These are phyloP conservation scores for Penicillium sp. DNA, from an alignment of 2,329 filamentous ascomycete species.

Conservation along the genomic window DNA sequence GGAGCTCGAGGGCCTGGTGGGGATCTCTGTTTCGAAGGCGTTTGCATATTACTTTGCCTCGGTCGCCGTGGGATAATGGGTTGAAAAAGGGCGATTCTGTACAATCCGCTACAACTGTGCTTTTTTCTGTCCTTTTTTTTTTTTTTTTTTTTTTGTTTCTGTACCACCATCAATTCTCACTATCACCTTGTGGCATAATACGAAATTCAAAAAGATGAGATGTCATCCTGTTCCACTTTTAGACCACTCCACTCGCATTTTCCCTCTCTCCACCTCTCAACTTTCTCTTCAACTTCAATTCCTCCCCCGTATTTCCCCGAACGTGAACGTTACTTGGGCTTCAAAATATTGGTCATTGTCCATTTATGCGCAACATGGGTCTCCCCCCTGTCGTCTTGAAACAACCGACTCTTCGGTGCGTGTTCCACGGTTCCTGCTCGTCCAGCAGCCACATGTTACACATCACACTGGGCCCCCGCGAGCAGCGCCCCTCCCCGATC, in stretches of 20 bases:
- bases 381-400: background rate
- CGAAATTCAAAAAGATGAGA: slow-evolving; percentile 11
- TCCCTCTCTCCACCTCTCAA: background rate
- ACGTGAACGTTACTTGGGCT: background rate
- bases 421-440: slow-evolving; percentile 13
- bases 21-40: slow-evolving; percentile 26
- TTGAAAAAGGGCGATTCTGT: slow-evolving; percentile 18
- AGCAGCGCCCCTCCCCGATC: background rate
- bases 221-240: background rate
- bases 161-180: slow-evolving; percentile 19
- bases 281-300: background rate
- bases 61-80: slow-evolving; percentile 21
- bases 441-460: slow-evolving; percentile 18
- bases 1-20: slow-evolving; percentile 24
- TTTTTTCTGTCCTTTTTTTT: slow-evolving; percentile 17
- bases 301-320: background rate
- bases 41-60: slow-evolving; percentile 26
- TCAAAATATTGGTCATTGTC: background rate
- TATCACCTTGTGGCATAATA: slow-evolving; percentile 20
- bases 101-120: slow-evolving; percentile 20
- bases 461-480: slow-evolving; percentile 19
- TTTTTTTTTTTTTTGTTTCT: slow-evolving; percentile 14
- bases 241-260: no score
- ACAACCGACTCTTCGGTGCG: background rate
- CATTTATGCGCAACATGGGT: background rate